Base-by-base conservation (phyloP, 1,139 yeast genomes). In the Ashbya aceris region DNA sequence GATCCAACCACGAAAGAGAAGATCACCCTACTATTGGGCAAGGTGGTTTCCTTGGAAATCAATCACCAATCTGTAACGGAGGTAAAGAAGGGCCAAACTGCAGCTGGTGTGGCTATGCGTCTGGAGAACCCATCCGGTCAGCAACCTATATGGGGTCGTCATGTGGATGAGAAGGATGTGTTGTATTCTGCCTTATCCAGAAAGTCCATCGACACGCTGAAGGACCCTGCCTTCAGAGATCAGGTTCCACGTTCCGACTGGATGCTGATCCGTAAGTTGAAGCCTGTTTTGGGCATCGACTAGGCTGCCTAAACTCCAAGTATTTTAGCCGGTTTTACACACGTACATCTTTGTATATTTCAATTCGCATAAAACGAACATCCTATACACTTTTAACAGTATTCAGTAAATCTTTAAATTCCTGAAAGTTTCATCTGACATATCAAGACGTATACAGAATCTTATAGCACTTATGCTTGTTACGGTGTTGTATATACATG, bases 121-220 rank as follows among this genome's bases (percentile, higher is more conserved):
- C 74, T 91, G 61, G 98, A 91, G 46, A 81, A 87, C 55, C 95
- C 95, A 45, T 79, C 93, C 26, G 74, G 87, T 43, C 91, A 85
- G 50, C 95, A 87, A 68, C 97, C 98, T 45, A 81, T 86, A 12
- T 91, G 97, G 97, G 99, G 99, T 49, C 86, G 98, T 72, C 99
- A 91, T 62, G 94, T 91, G 56, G 96, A 87, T 62, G 98, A 91
- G 66, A 72, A 76, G 50, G 99, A 91, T 64, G 74, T 77, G 44
- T 73, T 91, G 61, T 91, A 87, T 68, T 91, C 98, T 9, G 74
- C 83, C 68, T 76, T 91, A 52, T 64, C 93, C 23, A 79, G 98
- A 71, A 83, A 73, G 65, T 83, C 96, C 30, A 89, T 91, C 57
- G 97, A 91, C 63, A 84, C 95, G n/a, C 78, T 91, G 72, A 91